Base-by-base conservation (phyloP, 176 grass and related monocot genomes). In the Rhynchospora pubera region DNA sequence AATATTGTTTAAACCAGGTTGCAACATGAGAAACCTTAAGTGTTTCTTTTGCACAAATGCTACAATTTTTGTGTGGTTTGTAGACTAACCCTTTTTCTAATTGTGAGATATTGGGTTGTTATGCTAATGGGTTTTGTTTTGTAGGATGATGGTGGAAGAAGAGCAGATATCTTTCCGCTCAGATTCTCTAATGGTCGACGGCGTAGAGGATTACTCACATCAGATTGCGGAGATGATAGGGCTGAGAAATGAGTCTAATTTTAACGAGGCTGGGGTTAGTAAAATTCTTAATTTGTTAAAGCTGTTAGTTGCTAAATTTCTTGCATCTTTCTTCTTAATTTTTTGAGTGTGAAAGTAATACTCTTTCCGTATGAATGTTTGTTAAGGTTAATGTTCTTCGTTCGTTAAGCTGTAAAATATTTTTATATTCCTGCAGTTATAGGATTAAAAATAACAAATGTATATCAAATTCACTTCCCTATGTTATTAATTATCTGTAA, bases 131-230 rank as follows among this genome's bases (percentile, higher is more conserved):
- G 57, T 84, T 73, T 65, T 8, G 26, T 90, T 81, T 84, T 78
- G 22, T 82, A 99, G 96, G 87, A 99, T 99, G 96, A 99, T 99
- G 96, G 93, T 99, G 39, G 96, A 99, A 70, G 96, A 99, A 91
- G 96, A 99, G 71, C 96, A 99, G 83, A 93, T 99, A 74, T 99
- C 96, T 16, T 99, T 99, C 56, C 90, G 85, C 48, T 91, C 96
- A 2, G 93, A 93, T 65, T 90, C 96, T 1, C 85, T 95, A 32
- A 89, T 99, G 96, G 77, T 93, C 15, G 93, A 99, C 16, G 96
- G 96, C 45, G 92, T 99, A 53, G 96, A 95, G 67, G 96, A 99
- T 83, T 99, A 99, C 65, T 87, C 93, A 0, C 97, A 99, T 87
- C 97, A 90, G 85, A 95, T 99, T 82, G 91, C 97, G 0, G 97